Percentiles rank a stretch among this genome's conserved stretches.
Conservation (phyloP, 352 stramenopile genomes). For the Globisporangium paroecandrum region DNA sequence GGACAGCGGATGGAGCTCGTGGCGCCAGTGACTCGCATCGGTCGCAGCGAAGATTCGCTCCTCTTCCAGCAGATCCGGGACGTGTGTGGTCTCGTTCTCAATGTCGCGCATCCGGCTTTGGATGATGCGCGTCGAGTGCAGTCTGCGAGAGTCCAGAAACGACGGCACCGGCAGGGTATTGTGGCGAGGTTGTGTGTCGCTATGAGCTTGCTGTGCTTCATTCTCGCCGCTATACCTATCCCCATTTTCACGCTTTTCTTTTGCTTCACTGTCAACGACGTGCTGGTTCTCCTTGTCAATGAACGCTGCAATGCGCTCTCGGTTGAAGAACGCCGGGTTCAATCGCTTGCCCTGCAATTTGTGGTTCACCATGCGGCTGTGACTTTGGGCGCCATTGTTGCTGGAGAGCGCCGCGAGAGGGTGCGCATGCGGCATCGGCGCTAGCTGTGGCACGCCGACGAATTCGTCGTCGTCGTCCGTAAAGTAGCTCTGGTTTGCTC, state of each 20-base stretch:
- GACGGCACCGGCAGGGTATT: neutral
- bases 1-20: slow-evolving; percentile 15
- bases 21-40: slow-evolving; percentile 34
- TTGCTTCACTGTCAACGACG: neutral
- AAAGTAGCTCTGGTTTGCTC: neutral
- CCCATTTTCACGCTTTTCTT: neutral
- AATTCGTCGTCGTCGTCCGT: slow-evolving; percentile 23
- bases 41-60: slow-evolving; percentile 47
- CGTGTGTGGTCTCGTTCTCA: slow-evolving; percentile 2
- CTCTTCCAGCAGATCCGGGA: slow-evolving; percentile 28
- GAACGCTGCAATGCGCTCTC: slow-evolving; percentile 36
- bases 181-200: neutral
- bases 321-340: slow-evolving; percentile 56
- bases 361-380: slow-evolving; percentile 16
- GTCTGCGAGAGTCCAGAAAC: slow-evolving; percentile 20
- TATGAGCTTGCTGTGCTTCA: neutral
- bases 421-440: slow-evolving; percentile 52
- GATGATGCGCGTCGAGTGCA: slow-evolving; percentile 43
- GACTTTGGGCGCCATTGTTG: slow-evolving; percentile 12
- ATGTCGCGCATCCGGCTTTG: slow-evolving; percentile 27
- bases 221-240: neutral
- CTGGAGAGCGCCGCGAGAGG: slow-evolving; percentile 36
- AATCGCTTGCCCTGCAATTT: slow-evolving; percentile 30
- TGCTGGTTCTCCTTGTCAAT: slow-evolving; percentile 17
- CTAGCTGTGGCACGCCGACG: slow-evolving; percentile 24